These are phyloP conservation scores for Penicillium ochrochloron DNA, from an alignment of 495 filamentous ascomycete species.

Conservation along the genomic window DNA sequence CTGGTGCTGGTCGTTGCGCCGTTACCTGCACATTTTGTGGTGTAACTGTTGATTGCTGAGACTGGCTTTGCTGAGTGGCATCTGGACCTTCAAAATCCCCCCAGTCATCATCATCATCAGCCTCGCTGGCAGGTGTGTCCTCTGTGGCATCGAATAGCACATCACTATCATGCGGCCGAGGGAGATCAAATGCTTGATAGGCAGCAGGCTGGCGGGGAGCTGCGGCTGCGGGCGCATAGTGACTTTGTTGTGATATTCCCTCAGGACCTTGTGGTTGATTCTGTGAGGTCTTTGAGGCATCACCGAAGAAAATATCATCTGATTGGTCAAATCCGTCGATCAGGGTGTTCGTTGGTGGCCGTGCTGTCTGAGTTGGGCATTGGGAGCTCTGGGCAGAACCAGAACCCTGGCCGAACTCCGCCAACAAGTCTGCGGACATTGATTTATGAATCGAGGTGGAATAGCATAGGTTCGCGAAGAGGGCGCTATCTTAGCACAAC, in stretches of 20 bases:
- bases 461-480: not conserved
- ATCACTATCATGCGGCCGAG: conserved; percentile 35
- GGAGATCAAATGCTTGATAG: conserved; percentile 27
- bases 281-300: conserved; percentile 12
- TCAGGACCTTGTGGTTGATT: conserved; percentile 1
- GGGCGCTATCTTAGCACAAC: not conserved
- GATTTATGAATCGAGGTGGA: conserved; percentile 9
- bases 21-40: not conserved
- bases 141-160: conserved; percentile 52
- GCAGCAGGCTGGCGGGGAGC: conserved; percentile 14
- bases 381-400: conserved; percentile 24
- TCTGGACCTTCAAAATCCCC: conserved; percentile 7
- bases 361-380: conserved; percentile 16
- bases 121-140: conserved; percentile 42
- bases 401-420: conserved; percentile 62
- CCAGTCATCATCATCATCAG: conserved; percentile 62
- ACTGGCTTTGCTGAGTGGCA: conserved; percentile 4
- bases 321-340: conserved; percentile 33
- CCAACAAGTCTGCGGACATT: conserved; percentile 79
- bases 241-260: conserved; percentile 9
- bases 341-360: conserved; percentile 27
- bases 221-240: conserved; percentile 12
- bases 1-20: not conserved
- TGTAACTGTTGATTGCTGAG: not conserved
- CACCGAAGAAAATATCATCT: conserved; percentile 31